Percentiles rank a stretch among this genome's conserved stretches.
These are phyloP conservation scores for Paracorniculantispora psalliotae DNA, from an alignment of 2,329 filamentous ascomycete species.

Conservation along the genomic window DNA sequence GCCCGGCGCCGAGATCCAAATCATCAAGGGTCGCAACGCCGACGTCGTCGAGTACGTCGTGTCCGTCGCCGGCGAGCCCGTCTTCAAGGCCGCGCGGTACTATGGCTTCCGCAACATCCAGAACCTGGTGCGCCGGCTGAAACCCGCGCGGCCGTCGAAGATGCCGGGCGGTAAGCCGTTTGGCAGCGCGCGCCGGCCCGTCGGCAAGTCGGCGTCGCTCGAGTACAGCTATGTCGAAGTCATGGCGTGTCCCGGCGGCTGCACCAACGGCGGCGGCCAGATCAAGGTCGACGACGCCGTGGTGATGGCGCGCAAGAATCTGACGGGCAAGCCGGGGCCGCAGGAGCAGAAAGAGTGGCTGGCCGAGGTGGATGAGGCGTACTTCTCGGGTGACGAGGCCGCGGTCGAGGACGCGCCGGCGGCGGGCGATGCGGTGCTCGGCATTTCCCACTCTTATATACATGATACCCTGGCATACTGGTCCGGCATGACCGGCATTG, in stretches of 20 bases:
- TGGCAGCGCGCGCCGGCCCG: constrained; percentile 49
- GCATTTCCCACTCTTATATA: constrained; percentile 62
- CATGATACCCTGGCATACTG: constrained; percentile 70
- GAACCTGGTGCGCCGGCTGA: constrained; percentile 88
- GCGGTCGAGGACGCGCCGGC: constrained; percentile 28
- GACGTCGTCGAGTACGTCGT: constrained; percentile 87
- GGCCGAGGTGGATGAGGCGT: constrained; percentile 78
- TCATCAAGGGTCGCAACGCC: constrained; percentile 74
- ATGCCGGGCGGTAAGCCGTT: constrained; percentile 70
- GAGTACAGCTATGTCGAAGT: constrained; percentile 96
- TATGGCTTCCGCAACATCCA: constrained; percentile 99
- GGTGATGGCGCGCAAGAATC: constrained; percentile 44
- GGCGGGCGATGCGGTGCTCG: constrained; percentile 47
- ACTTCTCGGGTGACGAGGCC: constrained; percentile 69
- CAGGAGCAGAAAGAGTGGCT: constrained; percentile 85
- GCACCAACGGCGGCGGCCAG: constrained; percentile 95
- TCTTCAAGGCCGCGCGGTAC: constrained; percentile 82
- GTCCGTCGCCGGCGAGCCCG: constrained; percentile 47
- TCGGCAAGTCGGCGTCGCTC: constrained; percentile 36
- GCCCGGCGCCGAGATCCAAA: constrained; percentile 66
- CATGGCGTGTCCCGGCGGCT: constrained; percentile 98
- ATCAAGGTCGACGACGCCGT: constrained; percentile 81
- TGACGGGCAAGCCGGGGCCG: constrained; percentile 56
- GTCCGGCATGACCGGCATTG: constrained; percentile 65
- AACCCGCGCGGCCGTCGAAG: constrained; percentile 70